Evolutionary conservation across 257 asterid genomes (phyloP), one percentile per base, ranked within the genome.

Genomic region (Solanum commersonii): DNA sequence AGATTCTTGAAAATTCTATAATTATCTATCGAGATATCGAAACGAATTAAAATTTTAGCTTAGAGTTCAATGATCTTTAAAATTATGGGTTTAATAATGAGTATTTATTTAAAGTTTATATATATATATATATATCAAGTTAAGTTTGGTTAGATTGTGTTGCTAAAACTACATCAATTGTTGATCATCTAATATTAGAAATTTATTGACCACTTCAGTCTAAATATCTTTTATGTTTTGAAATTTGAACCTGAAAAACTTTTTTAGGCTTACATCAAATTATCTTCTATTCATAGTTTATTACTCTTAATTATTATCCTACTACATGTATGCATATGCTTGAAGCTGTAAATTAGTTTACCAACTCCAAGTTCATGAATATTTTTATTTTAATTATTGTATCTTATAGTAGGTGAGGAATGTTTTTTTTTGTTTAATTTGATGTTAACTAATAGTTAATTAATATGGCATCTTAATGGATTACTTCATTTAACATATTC

Each of bases 281-380:
- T 8, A 71, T 31, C 10, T 71, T 8, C 2, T 14, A 71, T 15
- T 71, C n/a, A 4, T 29, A 15, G 13, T 31, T 70, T 71, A 71
- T 71, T 71, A 18, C 35, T 35, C 5, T 73, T 34, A 72, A 20
- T 35, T 10, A 20, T 35, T 10, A 20, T 73, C 10, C 46, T 73
- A 20, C 27, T 73, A 33, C 22, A 34, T 73, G 27, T 34, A 20
- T 73, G 29, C 46, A 20, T 73, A 73, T 9, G 49, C 23, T 10
- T 34, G 38, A 73, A 73, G 82, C 18, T 73, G 82, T 25, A 73
- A 20, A 10, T 73, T 73, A 34, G 82, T 73, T 73, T 35, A 73
- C 49, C 46, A 20, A 73, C 49, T 35, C 82, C 82, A 35, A 34
- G 82, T 35, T 73, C 25, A 73, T 73, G 29, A 71, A 34, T 73